Conservation (phyloP, 805 yeast species). For the Saccharomycopsis javanensis region DNA sequence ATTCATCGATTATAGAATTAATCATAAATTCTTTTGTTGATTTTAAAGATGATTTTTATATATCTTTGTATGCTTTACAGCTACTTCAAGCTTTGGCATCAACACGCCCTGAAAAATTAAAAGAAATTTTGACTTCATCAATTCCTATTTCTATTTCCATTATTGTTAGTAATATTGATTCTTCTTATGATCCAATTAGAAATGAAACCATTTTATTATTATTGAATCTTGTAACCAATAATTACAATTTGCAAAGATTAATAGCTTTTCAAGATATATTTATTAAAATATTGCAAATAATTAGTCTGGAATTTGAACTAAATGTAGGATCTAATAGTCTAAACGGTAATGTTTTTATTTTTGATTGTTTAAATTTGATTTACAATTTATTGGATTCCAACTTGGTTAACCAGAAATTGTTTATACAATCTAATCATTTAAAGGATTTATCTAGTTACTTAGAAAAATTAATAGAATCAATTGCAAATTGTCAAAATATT, state of each 20-base stretch:
- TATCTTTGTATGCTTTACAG: conserved; percentile 73
- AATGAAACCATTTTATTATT: conserved; percentile 81
- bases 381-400: conserved; percentile 69
- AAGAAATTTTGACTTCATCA: conserved; percentile 52
- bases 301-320: conserved; percentile 47
- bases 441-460: conserved; percentile 7
- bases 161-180: conserved; percentile 53
- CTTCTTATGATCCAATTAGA: conserved; percentile 72
- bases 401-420: conserved; percentile 81
- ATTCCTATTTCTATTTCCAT: conserved; percentile 75
- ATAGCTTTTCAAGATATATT: conserved; percentile 94
- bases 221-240: conserved; percentile 71
- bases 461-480: conserved; percentile 2
- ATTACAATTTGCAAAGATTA: conserved; percentile 78
- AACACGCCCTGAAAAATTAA: conserved; percentile 63
- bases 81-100: conserved; percentile 74
- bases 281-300: conserved; percentile 68
- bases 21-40: conserved; percentile 39
- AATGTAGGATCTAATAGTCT: conserved; percentile 55
- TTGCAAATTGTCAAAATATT: neutral
- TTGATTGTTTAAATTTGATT: conserved; percentile 74
- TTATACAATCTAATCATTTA: conserved; percentile 64
- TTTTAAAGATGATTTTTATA: conserved; percentile 55
- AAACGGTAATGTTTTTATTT: conserved; percentile 77
- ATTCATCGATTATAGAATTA: conserved; percentile 33